Evolutionary conservation across 176 grass and related monocot species (phyloP).

Genomic region (Neostapfia colusana): DNA sequence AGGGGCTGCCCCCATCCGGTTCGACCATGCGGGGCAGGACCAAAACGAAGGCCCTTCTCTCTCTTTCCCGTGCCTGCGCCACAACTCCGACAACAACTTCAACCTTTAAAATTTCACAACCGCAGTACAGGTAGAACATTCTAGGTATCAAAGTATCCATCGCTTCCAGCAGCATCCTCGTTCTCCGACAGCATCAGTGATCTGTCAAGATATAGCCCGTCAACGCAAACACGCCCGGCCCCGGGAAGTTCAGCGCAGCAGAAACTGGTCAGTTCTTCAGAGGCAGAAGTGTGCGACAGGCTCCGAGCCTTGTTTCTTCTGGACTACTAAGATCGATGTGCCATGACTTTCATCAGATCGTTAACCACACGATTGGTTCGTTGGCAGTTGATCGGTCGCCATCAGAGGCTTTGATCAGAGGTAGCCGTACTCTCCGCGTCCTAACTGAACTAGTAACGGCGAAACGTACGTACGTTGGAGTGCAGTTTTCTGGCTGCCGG

Average conservation of each 20-base stretch:
- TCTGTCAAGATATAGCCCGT: background rate
- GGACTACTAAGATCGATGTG: too few relatives aligned
- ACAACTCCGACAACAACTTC: background rate
- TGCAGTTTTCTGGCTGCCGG: background rate
- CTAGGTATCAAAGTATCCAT: background rate
- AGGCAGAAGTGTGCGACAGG: too few relatives aligned
- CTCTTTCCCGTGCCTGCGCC: too few relatives aligned
- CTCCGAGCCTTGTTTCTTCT: too few relatives aligned
- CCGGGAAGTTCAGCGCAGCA: too few relatives aligned
- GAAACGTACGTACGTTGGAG: background rate
- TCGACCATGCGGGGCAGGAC: constrained; percentile 15
- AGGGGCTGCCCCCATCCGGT: constrained; percentile 42
- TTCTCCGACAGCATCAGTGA: background rate
- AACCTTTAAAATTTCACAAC: background rate
- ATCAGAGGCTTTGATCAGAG: background rate
- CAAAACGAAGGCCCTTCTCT: too few relatives aligned
- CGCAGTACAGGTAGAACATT: background rate
- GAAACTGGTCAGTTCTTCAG: too few relatives aligned
- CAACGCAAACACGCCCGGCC: too few relatives aligned
- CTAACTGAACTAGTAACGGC: background rate
- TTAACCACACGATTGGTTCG: background rate
- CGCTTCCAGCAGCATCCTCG: background rate
- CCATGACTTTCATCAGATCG: background rate
- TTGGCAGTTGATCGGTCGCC: background rate
- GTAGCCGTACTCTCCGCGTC: background rate